Conservation (phyloP, 1,139 yeast genomes). For the Scheffersomyces segobiensis region DNA sequence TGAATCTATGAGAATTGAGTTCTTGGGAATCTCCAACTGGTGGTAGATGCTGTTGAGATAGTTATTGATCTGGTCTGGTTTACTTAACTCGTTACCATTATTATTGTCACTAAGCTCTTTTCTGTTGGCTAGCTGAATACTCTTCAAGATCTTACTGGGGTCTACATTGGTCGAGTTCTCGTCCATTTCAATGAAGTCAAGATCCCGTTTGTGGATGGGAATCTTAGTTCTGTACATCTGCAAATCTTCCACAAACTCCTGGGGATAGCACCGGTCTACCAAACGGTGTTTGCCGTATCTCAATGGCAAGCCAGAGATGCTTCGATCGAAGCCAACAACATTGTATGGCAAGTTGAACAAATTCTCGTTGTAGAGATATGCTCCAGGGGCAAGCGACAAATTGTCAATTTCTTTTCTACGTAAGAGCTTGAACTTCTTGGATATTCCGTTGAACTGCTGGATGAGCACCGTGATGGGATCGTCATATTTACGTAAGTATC, state of each 20-base stretch:
- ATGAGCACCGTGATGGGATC: slow-evolving; percentile 34
- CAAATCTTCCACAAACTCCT: slow-evolving; percentile 44
- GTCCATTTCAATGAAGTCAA: slow-evolving; percentile 37
- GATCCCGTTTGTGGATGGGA: slow-evolving; percentile 38
- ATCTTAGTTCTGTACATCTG: slow-evolving; percentile 33
- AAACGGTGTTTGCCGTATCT: slow-evolving; percentile 24
- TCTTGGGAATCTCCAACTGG: slow-evolving; percentile 27
- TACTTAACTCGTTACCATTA: not conserved
- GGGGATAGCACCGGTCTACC: slow-evolving; percentile 29
- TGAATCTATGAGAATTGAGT: slow-evolving; percentile 28
- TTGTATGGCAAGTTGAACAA: slow-evolving; percentile 39
- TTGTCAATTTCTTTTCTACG: slow-evolving; percentile 37
- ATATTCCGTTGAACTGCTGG: slow-evolving; percentile 40
- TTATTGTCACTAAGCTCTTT: not conserved
- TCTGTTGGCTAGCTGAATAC: not conserved
- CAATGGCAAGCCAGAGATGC: slow-evolving; percentile 43
- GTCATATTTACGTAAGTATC: slow-evolving; percentile 31
- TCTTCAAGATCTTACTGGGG: slow-evolving; percentile 15
- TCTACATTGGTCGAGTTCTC: slow-evolving; percentile 22
- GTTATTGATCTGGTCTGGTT: slow-evolving; percentile 7
- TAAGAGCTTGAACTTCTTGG: slow-evolving; percentile 35
- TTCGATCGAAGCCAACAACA: slow-evolving; percentile 46
- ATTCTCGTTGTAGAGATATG: slow-evolving; percentile 30
- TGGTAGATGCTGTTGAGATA: slow-evolving; percentile 21
- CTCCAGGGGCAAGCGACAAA: slow-evolving; percentile 28